Conservation (phyloP, 768 basidiomycete species). For the Rhizopogon vinicolor region DNA sequence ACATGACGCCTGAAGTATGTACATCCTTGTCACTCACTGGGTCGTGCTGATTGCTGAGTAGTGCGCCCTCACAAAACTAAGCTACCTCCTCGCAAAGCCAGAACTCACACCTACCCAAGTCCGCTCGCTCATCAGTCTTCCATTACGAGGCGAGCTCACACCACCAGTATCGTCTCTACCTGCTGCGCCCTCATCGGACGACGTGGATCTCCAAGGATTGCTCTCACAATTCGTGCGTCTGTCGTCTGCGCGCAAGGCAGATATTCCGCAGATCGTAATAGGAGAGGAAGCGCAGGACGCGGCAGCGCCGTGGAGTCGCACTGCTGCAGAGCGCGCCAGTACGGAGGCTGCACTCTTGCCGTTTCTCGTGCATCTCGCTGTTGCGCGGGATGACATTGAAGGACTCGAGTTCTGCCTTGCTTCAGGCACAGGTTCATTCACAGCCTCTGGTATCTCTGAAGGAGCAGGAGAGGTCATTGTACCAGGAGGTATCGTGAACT, state of each 20-base stretch:
- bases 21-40: background rate
- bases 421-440: slow-evolving; percentile 3
- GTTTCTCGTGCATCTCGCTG: slow-evolving; percentile 75
- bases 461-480: slow-evolving; percentile 25
- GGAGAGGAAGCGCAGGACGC: slow-evolving; percentile 38
- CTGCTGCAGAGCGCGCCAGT: slow-evolving; percentile 66
- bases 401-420: slow-evolving; percentile 56
- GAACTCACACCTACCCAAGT: slow-evolving; percentile 67
- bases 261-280: slow-evolving; percentile 28
- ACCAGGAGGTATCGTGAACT: slow-evolving; percentile 70
- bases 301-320: slow-evolving; percentile 72
- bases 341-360: slow-evolving; percentile 72
- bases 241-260: slow-evolving; percentile 32
- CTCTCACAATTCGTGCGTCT: slow-evolving; percentile 68
- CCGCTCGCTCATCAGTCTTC: slow-evolving; percentile 66
- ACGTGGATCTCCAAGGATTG: slow-evolving; percentile 56
- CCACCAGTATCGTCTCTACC: slow-evolving; percentile 40
- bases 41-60: slow-evolving; percentile 20
- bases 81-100: slow-evolving; percentile 85
- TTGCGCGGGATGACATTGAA: slow-evolving; percentile 62
- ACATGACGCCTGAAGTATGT: slow-evolving; percentile 93
- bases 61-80: slow-evolving; percentile 88
- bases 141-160: slow-evolving; percentile 88
- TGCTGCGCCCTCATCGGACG: slow-evolving; percentile 35
- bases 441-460: slow-evolving; percentile 19